A percentile compares a stretch with the other conserved stretches of the same genome.
Conservation (phyloP, 345 rosid genomes). For the Triadica sebifera region DNA sequence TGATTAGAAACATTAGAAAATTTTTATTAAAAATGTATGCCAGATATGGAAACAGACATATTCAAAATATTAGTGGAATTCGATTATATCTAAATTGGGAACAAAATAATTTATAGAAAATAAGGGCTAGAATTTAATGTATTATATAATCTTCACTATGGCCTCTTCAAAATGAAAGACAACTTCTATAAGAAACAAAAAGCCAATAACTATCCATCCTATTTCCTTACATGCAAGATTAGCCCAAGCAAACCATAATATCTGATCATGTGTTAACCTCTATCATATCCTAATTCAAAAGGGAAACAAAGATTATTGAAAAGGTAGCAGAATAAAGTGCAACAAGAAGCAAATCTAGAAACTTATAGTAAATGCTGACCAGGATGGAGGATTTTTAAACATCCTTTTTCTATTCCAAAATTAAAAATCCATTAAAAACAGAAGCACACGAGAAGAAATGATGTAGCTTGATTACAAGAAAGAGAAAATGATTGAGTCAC, state of each 20-base stretch:
- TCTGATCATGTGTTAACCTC: not conserved
- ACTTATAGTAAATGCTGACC: slow-evolving; percentile 1
- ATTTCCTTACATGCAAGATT: not conserved
- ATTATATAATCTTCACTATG: not conserved
- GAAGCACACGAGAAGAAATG: not conserved
- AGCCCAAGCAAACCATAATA: not conserved
- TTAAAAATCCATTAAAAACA: not conserved
- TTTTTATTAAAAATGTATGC: not conserved
- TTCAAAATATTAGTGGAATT: not conserved
- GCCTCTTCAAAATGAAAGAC: not conserved
- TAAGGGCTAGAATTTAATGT: not conserved
- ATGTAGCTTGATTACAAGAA: not conserved
- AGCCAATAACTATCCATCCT: not conserved
- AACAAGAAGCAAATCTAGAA: not conserved
- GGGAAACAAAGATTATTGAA: not conserved
- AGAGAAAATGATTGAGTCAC: not conserved
- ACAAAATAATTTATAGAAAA: not conserved
- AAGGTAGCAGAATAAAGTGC: not conserved
- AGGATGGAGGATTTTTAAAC: not conserved
- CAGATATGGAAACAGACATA: too few relatives aligned
- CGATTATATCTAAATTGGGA: slow-evolving; percentile 6
- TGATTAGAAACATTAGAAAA: not conserved
- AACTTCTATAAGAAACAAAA: not conserved
- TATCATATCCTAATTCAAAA: not conserved
- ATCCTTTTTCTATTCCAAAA: not conserved